Conservation (phyloP, 2,329 filamentous ascomycete species). For the Huntiella decipiens region DNA sequence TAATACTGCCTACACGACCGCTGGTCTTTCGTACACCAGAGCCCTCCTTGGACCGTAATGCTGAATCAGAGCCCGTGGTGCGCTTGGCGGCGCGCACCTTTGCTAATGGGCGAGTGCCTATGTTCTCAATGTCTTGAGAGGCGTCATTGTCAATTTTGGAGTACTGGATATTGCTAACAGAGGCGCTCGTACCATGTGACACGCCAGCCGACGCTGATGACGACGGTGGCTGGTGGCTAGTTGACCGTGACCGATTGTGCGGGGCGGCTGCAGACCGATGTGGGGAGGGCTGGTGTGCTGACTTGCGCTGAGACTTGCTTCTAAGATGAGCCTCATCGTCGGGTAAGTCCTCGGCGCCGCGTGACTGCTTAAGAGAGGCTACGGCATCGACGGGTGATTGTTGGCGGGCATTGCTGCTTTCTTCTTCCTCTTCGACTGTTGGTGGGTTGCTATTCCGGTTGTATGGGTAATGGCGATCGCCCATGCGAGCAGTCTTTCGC, state of each 20-base stretch:
- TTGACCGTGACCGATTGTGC: slow-evolving; percentile 23
- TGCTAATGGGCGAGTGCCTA: slow-evolving; percentile 24
- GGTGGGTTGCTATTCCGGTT: slow-evolving; percentile 32
- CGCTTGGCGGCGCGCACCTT: slow-evolving; percentile 10
- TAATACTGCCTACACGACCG: slow-evolving; percentile 42
- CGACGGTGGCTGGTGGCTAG: slow-evolving; percentile 41
- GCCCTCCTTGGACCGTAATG: slow-evolving; percentile 31
- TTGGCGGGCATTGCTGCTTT: slow-evolving; percentile 18
- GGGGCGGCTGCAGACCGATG: slow-evolving; percentile 3
- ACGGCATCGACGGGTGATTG: slow-evolving; percentile 42
- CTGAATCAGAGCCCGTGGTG: slow-evolving; percentile 20
- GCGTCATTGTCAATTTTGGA: slow-evolving; percentile 42
- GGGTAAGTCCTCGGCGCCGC: slow-evolving; percentile 26
- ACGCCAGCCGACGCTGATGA: not conserved
- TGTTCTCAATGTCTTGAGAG: slow-evolving; percentile 53
- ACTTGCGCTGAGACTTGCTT: slow-evolving; percentile 48
- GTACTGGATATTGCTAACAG: slow-evolving; percentile 19
- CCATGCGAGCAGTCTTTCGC: slow-evolving; percentile 57
- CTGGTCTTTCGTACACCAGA: slow-evolving; percentile 45
- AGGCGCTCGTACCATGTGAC: slow-evolving; percentile 27
- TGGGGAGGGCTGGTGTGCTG: slow-evolving; percentile 20
- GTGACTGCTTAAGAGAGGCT: slow-evolving; percentile 40
- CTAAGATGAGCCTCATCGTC: slow-evolving; percentile 72
- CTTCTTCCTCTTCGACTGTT: slow-evolving; percentile 28
- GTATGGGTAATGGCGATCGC: slow-evolving; percentile 60